phyloP scores from a whole-genome alignment of 495 filamentous ascomycete species.

The Talaromyces liani region DNA sequence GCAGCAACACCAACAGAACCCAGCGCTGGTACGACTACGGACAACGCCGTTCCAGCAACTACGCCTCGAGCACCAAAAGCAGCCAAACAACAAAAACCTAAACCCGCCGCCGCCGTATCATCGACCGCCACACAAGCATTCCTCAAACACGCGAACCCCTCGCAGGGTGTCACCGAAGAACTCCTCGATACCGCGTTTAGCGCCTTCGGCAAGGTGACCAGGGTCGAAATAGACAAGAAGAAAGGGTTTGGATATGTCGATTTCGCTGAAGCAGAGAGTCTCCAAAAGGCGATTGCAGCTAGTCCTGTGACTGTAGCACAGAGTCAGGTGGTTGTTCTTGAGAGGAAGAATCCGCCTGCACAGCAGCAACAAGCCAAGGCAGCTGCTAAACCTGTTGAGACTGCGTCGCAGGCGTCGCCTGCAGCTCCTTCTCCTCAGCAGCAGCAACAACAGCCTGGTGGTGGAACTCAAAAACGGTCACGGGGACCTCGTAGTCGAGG shows the following conservation, averaged over 20 bases:
- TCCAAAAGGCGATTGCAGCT: slow-evolving; percentile 71
- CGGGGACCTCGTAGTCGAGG: slow-evolving; percentile 5
- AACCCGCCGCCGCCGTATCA: slow-evolving; percentile 20
- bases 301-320: slow-evolving; percentile 76
- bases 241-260: slow-evolving; percentile 91
- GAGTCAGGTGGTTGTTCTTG: slow-evolving; percentile 78
- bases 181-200: slow-evolving; percentile 65
- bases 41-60: slow-evolving; percentile 19
- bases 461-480: slow-evolving; percentile 3
- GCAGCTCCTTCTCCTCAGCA: slow-evolving; percentile 6
- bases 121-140: slow-evolving; percentile 73
- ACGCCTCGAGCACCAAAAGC: slow-evolving; percentile 25
- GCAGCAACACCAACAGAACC: slow-evolving; percentile 15
- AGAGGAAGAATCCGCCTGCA: slow-evolving; percentile 51
- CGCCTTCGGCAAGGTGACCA: slow-evolving; percentile 59
- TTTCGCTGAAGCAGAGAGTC: slow-evolving; percentile 60
- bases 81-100: slow-evolving; percentile 26
- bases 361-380: slow-evolving; percentile 6
- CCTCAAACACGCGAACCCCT: slow-evolving; percentile 85
- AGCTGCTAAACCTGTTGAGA: slow-evolving; percentile 18
- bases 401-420: slow-evolving; percentile 14
- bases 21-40: slow-evolving; percentile 17
- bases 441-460: slow-evolving; percentile 1
- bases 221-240: slow-evolving; percentile 83
- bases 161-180: slow-evolving; percentile 81